phyloP scores from a whole-genome alignment of 2,329 filamentous ascomycete species.

The Conoideocrella luteorostrata region DNA sequence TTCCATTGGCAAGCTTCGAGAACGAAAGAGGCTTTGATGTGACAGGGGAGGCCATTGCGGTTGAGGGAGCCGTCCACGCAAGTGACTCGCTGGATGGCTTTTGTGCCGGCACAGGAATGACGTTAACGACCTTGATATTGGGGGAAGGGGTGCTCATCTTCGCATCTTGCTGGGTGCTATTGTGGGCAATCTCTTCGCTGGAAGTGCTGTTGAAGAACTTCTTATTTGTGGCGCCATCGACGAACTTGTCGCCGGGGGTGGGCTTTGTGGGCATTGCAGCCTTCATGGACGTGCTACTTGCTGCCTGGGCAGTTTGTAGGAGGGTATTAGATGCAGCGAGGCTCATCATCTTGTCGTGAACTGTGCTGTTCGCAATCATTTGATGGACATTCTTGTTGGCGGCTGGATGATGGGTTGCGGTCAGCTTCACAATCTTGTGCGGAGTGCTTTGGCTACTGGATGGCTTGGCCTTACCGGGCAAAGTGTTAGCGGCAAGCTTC shows the following conservation, averaged over 20 bases:
- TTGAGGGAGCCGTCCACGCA: not conserved
- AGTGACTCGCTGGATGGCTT: not conserved
- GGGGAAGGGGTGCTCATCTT: not conserved
- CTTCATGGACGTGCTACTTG: not conserved
- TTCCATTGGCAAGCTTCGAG: not conserved
- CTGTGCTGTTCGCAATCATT: not conserved
- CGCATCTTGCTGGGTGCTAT: not conserved
- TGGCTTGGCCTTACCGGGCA: not conserved
- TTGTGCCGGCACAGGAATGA: not conserved
- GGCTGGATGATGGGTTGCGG: not conserved
- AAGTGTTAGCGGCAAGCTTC: too few species aligned
- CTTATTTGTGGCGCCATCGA: not conserved
- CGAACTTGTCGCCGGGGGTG: not conserved
- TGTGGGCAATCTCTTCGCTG: not conserved
- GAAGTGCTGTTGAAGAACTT: conserved; percentile 2
- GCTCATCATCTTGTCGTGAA: not conserved
- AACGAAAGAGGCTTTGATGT: not conserved
- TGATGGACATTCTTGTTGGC: not conserved
- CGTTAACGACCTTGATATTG: not conserved
- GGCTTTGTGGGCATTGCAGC: not conserved
- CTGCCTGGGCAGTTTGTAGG: not conserved
- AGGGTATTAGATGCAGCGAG: not conserved
- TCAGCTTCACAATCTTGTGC: not conserved
- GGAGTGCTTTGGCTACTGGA: not conserved
- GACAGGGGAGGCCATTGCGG: not conserved